A percentile compares a stretch with the other conserved stretches of the same genome.
Conservation (phyloP, 371 early-diverging fungal species). For the Modicella reniformis region DNA sequence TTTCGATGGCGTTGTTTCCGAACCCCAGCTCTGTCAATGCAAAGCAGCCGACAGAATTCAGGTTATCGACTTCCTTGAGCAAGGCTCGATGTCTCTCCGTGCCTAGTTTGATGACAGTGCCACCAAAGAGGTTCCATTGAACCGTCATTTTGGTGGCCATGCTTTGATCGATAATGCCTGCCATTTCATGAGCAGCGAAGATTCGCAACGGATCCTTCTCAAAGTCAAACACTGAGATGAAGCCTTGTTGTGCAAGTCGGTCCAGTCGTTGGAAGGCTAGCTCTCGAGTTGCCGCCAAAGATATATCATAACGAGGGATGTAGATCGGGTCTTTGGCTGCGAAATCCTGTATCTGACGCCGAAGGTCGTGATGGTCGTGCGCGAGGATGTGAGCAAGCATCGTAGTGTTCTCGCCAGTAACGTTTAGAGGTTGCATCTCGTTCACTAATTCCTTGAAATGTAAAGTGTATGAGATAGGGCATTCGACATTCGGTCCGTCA, state of each 20-base stretch:
- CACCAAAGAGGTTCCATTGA: slow-evolving; percentile 73
- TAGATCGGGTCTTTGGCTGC: slow-evolving; percentile 56
- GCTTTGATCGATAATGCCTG: slow-evolving; percentile 77
- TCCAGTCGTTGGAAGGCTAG: slow-evolving; percentile 69
- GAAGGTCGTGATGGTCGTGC: slow-evolving; percentile 33
- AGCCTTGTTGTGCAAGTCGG: slow-evolving; percentile 62
- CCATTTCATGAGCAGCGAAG: slow-evolving; percentile 78
- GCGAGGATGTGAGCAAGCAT: slow-evolving; percentile 13
- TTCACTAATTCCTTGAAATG: background rate
- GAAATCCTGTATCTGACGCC: slow-evolving; percentile 30
- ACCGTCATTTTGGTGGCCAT: slow-evolving; percentile 70
- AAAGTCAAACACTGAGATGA: slow-evolving; percentile 78
- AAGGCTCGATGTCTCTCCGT: slow-evolving; percentile 73
- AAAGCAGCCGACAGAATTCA: slow-evolving; percentile 75
- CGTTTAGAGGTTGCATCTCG: slow-evolving; percentile 4
- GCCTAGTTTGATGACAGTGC: slow-evolving; percentile 75
- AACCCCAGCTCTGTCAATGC: slow-evolving; percentile 78
- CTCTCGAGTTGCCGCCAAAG: slow-evolving; percentile 64
- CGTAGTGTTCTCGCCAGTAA: slow-evolving; percentile 12
- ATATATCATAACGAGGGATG: slow-evolving; percentile 67
- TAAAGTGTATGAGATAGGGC: too few species aligned
- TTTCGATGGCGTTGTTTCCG: slow-evolving; percentile 81
- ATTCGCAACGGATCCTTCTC: slow-evolving; percentile 78
- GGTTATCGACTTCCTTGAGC: slow-evolving; percentile 64
- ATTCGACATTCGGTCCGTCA: background rate